Percentiles rank a stretch among this genome's conserved stretches.
Conservation (phyloP, 768 basidiomycete genomes). For the Russula lepida region DNA sequence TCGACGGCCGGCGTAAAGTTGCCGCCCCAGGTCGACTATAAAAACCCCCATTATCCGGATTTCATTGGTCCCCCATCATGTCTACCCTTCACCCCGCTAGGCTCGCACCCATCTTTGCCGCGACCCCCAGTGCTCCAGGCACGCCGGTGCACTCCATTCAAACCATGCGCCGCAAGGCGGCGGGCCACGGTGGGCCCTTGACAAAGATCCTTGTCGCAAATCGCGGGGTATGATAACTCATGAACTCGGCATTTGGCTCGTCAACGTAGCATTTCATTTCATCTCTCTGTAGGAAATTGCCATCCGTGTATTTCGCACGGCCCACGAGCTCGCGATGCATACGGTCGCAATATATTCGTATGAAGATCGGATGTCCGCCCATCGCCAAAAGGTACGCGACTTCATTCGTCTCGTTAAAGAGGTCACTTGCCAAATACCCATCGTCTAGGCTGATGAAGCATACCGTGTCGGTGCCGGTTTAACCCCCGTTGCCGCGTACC, state of each 20-base stretch:
- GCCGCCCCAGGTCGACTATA: conserved; percentile 12
- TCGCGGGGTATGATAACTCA: conserved; percentile 60
- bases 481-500: conserved; percentile 94
- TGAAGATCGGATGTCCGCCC: conserved; percentile 94
- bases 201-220: conserved; percentile 92
- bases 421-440: not conserved
- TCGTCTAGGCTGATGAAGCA: conserved; percentile 82
- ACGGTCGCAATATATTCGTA: conserved; percentile 98
- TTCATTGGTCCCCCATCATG: conserved; percentile 16
- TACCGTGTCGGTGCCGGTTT: conserved; percentile 97
- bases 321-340: conserved; percentile 98
- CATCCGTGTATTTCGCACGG: conserved; percentile 95
- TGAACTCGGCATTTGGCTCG: conserved; percentile 7
- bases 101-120: conserved; percentile 62
- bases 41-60: not conserved
- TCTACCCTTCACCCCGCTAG: conserved; percentile 56
- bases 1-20: not conserved
- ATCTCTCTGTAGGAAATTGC: conserved; percentile 76
- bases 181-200: conserved; percentile 82
- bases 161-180: conserved; percentile 84
- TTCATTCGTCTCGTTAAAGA: not conserved
- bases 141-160: conserved; percentile 87
- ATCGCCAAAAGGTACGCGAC: conserved; percentile 83
- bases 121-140: conserved; percentile 67
- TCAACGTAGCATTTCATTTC: not conserved